phyloP scores from a whole-genome alignment of 805 yeast genomes.

The Blastobotrys terrestris region DNA sequence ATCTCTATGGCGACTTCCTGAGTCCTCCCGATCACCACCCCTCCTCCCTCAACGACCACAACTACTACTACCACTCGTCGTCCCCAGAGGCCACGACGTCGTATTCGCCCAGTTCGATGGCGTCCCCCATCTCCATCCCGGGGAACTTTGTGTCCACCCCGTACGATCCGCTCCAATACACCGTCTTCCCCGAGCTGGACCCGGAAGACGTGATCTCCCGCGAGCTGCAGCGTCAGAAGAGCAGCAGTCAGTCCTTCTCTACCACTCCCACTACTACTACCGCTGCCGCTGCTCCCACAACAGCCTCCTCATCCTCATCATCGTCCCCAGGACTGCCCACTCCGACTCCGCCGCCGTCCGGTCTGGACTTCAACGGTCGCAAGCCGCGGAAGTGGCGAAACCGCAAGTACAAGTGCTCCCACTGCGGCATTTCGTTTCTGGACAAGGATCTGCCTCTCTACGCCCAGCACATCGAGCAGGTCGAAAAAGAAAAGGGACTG shows the following conservation, averaged over 20 bases:
- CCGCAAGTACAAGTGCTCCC: conserved; percentile 19
- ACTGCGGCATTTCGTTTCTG: conserved; percentile 15
- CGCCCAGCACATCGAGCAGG: conserved; percentile 16
- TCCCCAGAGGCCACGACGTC: neutral
- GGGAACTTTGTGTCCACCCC: neutral
- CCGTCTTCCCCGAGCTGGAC: neutral
- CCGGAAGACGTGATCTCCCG: neutral
- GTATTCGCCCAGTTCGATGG: neutral
- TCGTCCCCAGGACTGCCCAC: neutral
- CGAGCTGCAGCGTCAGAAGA: neutral
- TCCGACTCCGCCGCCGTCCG: conserved; percentile 4
- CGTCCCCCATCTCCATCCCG: neutral
- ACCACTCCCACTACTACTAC: neutral
- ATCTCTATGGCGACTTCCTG: neutral
- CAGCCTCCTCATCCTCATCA: neutral
- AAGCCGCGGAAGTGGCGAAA: conserved; percentile 18
- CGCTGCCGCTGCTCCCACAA: neutral
- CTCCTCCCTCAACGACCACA: too few relatives aligned
- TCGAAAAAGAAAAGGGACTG: conserved; percentile 13
- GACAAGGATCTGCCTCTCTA: conserved; percentile 17
- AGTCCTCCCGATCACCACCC: too few relatives aligned
- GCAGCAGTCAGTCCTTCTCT: neutral
- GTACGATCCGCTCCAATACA: neutral
- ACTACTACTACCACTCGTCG: neutral
- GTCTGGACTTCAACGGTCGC: conserved; percentile 19